Percentiles rank a stretch among this genome's conserved stretches.
phyloP scores from a whole-genome alignment of 345 rosid species.

The Moricandia arvensis region DNA sequence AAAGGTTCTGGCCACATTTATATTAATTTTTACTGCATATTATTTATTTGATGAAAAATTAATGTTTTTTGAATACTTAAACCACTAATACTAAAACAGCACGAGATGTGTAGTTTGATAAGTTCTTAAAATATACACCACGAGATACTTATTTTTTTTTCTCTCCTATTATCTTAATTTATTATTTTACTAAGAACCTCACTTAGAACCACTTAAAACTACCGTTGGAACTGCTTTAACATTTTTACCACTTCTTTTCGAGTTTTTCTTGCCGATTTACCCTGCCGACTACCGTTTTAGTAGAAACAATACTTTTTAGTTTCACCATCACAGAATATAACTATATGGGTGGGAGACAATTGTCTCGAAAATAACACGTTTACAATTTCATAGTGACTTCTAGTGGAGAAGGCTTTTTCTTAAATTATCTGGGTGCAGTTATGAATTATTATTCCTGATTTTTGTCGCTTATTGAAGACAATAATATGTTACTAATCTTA shows the following conservation, averaged over 20 bases:
- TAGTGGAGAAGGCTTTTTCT: background rate
- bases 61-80: too few species aligned
- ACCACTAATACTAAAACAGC: too few species aligned
- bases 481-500: conserved; percentile 1
- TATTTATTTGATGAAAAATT: too few species aligned
- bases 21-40: too few species aligned
- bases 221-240: too few species aligned
- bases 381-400: conserved; percentile 6
- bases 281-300: background rate
- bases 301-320: background rate
- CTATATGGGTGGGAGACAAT: background rate
- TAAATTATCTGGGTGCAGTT: background rate
- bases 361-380: background rate
- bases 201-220: too few species aligned
- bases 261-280: background rate
- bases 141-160: too few species aligned
- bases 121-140: too few species aligned
- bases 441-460: background rate
- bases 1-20: too few species aligned
- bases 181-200: too few species aligned
- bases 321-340: background rate
- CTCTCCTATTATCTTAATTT: too few species aligned
- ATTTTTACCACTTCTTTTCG: background rate
- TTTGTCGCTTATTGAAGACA: conserved; percentile 17
- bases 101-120: too few species aligned